phyloP scores from a whole-genome alignment of 2,329 filamentous ascomycete species.

The Fusarium irregulare region DNA sequence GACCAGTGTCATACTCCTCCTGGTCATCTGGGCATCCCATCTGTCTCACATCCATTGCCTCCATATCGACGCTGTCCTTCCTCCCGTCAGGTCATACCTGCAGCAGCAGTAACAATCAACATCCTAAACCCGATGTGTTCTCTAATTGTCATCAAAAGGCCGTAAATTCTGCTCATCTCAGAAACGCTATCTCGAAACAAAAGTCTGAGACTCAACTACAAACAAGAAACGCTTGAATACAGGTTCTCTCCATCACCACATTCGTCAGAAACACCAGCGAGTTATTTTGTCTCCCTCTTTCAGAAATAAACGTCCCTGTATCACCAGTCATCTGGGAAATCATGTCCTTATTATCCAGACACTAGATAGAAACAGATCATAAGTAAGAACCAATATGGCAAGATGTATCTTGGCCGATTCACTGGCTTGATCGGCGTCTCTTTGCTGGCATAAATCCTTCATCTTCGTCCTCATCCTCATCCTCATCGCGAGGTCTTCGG shows the following conservation, averaged over 20 bases:
- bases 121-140: conserved; percentile 1
- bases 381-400: no score
- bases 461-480: conserved; percentile 36
- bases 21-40: neutral
- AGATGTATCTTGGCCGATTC: neutral
- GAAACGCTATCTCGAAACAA: neutral
- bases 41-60: neutral
- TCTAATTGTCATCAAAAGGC: conserved; percentile 10
- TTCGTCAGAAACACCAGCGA: neutral
- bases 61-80: neutral
- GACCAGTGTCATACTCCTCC: neutral
- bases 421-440: conserved; percentile 40
- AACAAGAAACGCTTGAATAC: conserved; percentile 1
- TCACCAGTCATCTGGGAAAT: no score
- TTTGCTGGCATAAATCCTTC: conserved; percentile 31
- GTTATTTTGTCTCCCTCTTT: neutral
- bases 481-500: conserved; percentile 36
- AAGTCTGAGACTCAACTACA: neutral
- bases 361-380: neutral
- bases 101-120: neutral
- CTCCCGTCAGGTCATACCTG: neutral
- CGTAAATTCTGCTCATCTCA: neutral
- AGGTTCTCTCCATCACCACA: neutral
- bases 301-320: neutral
- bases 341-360: neutral